Base-by-base conservation (phyloP, 192 early-diverging fungal species). In the Coemansia sp. region DNA sequence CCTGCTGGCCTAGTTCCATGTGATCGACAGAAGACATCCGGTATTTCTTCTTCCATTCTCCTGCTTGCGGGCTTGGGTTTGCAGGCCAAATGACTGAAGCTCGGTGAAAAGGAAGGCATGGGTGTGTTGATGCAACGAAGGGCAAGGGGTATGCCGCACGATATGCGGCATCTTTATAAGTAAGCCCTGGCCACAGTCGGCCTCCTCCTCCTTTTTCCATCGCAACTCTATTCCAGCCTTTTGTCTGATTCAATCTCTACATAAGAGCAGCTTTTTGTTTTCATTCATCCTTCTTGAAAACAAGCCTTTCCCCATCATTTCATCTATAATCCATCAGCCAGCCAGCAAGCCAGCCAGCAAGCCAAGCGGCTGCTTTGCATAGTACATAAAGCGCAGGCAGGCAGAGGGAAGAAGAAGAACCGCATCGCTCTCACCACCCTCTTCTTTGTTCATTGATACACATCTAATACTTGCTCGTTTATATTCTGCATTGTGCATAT, bases 391-490 rank as follows among this genome's bases (percentile, higher is more conserved):
- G 51, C 10, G 21, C 51, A 26, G 24, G 14, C 48, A 63, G 35
- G 46, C 38, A 38, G 34, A 34, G 10, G 23, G 23, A 41, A 41
- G 0, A 41, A 14, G 12, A 41, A 24, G 63, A 18, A 36, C 16
- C 8, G 35, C 63, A 0, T 24, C 39, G 30, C 38, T 18, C 24
- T 57, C 11, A 26, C 36, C 38, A 26, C 23, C 38, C 63, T 24
- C 41, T 39, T 35, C 53, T 66, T 23, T 66, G 36, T 65, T 66
- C 64, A 66, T 57, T 43, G 49, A 26, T 21, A 38, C 23, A 45
- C 64, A 30, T 57, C 49, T 15, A 34, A 23, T 23, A n/a, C 56
- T 26, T 36, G 34, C 34, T 15, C 33, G 9, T 56, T 33, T 38
- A 11, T 59, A 20, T 26, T 59, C 57, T 59, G 30, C 30, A 59